Evolutionary conservation across 139 green algal genomes (phyloP).

Genomic region (Monoraphidium neglectum): DNA sequence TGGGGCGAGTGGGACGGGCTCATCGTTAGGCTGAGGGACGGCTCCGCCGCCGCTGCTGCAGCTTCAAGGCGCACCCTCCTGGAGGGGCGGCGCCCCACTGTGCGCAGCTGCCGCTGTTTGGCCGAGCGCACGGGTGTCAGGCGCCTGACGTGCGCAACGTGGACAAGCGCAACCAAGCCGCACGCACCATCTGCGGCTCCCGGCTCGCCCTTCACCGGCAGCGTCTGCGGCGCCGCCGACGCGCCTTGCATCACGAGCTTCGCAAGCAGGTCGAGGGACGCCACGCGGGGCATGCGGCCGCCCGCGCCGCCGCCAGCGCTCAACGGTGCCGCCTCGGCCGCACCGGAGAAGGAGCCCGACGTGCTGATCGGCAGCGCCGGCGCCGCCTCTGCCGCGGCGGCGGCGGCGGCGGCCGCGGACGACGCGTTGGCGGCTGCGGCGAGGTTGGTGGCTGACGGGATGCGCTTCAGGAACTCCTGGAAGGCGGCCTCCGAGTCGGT

Average conservation of each 20-base stretch:
- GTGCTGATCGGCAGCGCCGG: not conserved
- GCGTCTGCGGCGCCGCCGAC: slow-evolving; percentile 6
- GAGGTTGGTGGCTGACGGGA: slow-evolving; percentile 67
- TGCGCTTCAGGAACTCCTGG: slow-evolving; percentile 76
- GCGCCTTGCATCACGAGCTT: slow-evolving; percentile 52
- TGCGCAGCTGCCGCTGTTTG: no score
- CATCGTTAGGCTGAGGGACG: no score
- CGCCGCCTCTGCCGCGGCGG: not conserved
- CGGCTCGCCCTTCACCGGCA: not conserved
- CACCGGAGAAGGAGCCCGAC: not conserved
- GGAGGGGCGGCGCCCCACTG: no score
- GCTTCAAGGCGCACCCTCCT: no score
- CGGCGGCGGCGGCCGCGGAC: no score
- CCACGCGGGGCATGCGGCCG: slow-evolving; percentile 58
- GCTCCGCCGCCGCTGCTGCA: no score
- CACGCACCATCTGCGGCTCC: not conserved
- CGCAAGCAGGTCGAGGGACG: slow-evolving; percentile 64
- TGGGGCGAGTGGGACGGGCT: no score
- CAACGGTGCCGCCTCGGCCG: not conserved
- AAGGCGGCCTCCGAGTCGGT: slow-evolving; percentile 67
- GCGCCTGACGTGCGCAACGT: no score
- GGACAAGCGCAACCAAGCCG: no score
- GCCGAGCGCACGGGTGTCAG: no score
- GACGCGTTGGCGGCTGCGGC: slow-evolving; percentile 24
- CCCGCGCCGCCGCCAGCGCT: not conserved